Evolutionary conservation across 768 basidiomycete genomes (phyloP), one percentile per base, ranked within the genome.

Genomic region (Termitomyces sp.): DNA sequence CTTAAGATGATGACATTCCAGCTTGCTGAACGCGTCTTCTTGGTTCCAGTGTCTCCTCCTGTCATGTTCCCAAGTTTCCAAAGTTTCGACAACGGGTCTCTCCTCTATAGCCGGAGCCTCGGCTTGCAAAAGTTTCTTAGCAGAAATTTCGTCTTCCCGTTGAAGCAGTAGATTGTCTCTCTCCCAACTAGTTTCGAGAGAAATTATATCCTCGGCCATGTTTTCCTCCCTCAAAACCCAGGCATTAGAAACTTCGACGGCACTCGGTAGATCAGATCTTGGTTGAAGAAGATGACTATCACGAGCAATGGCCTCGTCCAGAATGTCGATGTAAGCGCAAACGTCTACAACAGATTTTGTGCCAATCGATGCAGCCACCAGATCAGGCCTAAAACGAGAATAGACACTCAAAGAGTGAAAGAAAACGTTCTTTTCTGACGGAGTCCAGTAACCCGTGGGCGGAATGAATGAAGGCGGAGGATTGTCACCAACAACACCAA

Each of bases 341-440:
- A 94, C 87, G 58, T 94, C 89, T 50, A 81, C 71, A 9, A 81
- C 75, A 14, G 76, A 82, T 72, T 88, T 91, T 22, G 87, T 85
- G 58, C 76, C 76, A n/a, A 93, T 74, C 49, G 80, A 80, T 5
- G 74, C 76, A 0, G 90, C 84, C 50, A 95, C 87, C 47, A 93
- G 79, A 69, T 94, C 93, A 0, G 91, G 88, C 22, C 90, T 74
- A 43, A 88, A 77, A 26, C 88, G 80, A 20, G 91, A 93, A 70
- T 89, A 74, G 2, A 85, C 68, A 27, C 79, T 71, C 22, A 94
- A 69, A 0, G 81, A 86, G 68, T 83, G 87, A 69, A 93, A 94
- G 72, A 94, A 91, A 0, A 67, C 62, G 27, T 84, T 76, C 60
- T 89, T 87, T 65, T 95, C 93, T n/a, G 72, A 62, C 0, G 78